Base-by-base conservation (phyloP, 2,329 filamentous ascomycete species). In the Domatiomyces catenatus region DNA sequence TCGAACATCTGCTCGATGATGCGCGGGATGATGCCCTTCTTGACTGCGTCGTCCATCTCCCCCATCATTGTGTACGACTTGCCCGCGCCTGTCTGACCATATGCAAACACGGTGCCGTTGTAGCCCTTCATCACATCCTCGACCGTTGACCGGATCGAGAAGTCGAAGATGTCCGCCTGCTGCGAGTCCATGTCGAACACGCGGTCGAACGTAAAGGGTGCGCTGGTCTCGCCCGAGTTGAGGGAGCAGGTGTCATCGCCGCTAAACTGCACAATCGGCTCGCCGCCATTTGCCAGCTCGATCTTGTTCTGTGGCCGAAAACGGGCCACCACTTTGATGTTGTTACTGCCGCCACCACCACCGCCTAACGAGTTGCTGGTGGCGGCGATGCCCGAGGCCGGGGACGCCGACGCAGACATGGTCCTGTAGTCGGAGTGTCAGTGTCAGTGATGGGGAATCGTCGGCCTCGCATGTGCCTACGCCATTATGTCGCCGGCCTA, bases 11-110 rank as follows among this genome's bases (percentile, higher is more conserved):
- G 90, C 70, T 96, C 87, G 59, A 95, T 84, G 60, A 96, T 96
- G 62, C 92, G 84, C 48, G 92, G 92, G 60, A 95, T 96, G 56
- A 98, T 89, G 75, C 92, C 92, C 66, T 89, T 86, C 58, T 83
- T 83, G 32, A 83, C 77, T 2, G 86, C 81, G 67, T 95, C 86
- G 63, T 93, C 87, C 70, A 98, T 95, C 68, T 90, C 89, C 48
- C 84, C 84, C 87, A 93, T 94, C 92, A 98, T 98, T 49, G 92
- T 96, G 67, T 94, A 96, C 19, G 92, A 96, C 75, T 98, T 98
- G 74, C 92, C 92, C 10, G 90, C 89, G 68, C 92, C 92, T 0
- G 92, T 98, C 75, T 96, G 92, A 58, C 92, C 92, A 67, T 98
- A 98, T 3, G 56, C 56, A 65, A 98, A 96, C 20, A 98, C 92